These are phyloP conservation scores for Phytophthora europaea DNA, from an alignment of 352 stramenopile genomes.

Conservation along the genomic window DNA sequence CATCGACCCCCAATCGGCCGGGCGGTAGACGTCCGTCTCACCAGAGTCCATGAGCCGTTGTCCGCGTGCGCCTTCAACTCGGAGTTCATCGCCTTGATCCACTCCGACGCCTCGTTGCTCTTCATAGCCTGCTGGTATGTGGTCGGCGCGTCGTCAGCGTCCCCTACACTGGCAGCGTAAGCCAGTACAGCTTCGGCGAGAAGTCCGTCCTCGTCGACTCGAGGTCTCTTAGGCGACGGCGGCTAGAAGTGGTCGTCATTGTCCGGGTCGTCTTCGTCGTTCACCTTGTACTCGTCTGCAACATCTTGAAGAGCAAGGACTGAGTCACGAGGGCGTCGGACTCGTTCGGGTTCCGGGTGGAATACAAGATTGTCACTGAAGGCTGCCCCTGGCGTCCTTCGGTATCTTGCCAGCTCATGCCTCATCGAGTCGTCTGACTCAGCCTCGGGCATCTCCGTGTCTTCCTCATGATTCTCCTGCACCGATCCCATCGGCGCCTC, in stretches of 20 bases:
- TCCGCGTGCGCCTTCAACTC: constrained; percentile 8
- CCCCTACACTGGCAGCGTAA: not conserved
- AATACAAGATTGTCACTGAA: too few species aligned
- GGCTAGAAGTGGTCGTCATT: constrained; percentile 8
- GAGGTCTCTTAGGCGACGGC: constrained; percentile 9
- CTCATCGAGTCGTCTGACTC: too few species aligned
- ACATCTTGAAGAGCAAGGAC: too few species aligned
- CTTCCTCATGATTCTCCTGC: too few species aligned
- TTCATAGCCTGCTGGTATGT: not conserved
- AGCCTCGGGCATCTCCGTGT: too few species aligned
- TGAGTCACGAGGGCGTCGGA: too few species aligned
- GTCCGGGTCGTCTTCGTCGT: not conserved
- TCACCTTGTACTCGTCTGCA: not conserved
- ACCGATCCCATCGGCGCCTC: too few species aligned
- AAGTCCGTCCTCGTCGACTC: constrained; percentile 3
- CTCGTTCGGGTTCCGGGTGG: too few species aligned
- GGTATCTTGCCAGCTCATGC: too few species aligned
- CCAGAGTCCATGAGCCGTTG: constrained; percentile 11
- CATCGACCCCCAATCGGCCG: not conserved
- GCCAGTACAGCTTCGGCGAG: constrained; percentile 3
- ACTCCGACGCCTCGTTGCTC: constrained; percentile 1
- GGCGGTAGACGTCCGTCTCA: too few species aligned
- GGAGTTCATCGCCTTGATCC: constrained; percentile 10
- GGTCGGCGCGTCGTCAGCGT: not conserved
- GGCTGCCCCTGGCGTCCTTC: too few species aligned